phyloP scores from a whole-genome alignment of 2,329 filamentous ascomycete genomes.

The Paraconiothyrium brasiliense region DNA sequence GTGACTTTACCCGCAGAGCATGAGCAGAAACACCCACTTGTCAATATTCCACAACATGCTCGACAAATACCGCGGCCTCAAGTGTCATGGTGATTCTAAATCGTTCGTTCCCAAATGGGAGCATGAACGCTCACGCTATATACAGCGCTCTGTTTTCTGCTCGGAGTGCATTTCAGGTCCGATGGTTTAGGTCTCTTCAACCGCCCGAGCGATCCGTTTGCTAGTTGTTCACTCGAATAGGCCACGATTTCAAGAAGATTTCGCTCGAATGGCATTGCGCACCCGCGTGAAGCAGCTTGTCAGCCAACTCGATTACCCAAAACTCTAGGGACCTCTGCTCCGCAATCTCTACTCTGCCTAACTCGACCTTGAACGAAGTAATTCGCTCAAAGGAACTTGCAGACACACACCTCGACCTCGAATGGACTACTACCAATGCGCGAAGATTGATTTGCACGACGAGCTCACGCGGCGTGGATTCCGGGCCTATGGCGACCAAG shows the following conservation, averaged over 20 bases:
- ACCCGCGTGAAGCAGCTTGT: not conserved
- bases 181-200: not conserved
- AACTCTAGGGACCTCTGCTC: not conserved
- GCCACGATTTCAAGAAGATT: not conserved
- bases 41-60: not conserved
- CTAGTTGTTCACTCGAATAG: not conserved
- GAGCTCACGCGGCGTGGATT: constrained; percentile 32
- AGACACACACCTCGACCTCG: not conserved
- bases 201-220: not conserved
- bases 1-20: no score
- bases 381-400: not conserved
- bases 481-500: constrained; percentile 19
- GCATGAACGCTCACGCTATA: not conserved
- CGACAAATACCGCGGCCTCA: not conserved
- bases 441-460: constrained; percentile 22
- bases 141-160: not conserved
- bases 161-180: not conserved
- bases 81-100: not conserved
- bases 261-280: not conserved
- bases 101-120: not conserved
- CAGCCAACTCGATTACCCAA: not conserved
- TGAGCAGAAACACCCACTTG: no score
- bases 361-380: not conserved
- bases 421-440: constrained; percentile 40
- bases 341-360: not conserved